phyloP scores from a whole-genome alignment of 495 filamentous ascomycete species.

The Podospora tetraspora region DNA sequence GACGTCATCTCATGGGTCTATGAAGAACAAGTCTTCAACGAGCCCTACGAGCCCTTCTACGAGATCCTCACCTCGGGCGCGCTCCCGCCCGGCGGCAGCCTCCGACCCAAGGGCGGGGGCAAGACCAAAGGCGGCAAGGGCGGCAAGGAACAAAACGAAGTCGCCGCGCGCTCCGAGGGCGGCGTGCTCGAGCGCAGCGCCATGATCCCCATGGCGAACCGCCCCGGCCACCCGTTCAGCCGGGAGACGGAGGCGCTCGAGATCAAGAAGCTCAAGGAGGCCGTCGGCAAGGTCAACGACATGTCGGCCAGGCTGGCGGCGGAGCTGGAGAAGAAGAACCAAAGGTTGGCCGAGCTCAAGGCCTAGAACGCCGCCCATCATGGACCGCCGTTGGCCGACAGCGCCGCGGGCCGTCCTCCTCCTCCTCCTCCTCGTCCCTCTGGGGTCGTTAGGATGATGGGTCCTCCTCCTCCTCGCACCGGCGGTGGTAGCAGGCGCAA shows the following conservation, averaged over 20 bases:
- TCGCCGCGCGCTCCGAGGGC: constrained; percentile 33
- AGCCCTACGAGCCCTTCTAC: constrained; percentile 86
- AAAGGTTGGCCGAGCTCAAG: constrained; percentile 42
- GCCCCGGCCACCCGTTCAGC: constrained; percentile 66
- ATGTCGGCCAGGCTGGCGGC: constrained; percentile 58
- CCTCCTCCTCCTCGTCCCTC: too few relatives aligned
- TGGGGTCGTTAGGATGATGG: background rate
- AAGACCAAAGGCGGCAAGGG: constrained; percentile 16
- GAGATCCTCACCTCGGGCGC: constrained; percentile 68
- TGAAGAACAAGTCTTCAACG: constrained; percentile 93
- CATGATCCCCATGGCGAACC: constrained; percentile 61
- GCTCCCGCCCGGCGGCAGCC: constrained; percentile 25
- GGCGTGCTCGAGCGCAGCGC: constrained; percentile 57
- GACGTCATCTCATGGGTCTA: constrained; percentile 70
- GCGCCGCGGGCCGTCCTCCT: background rate
- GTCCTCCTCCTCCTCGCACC: background rate
- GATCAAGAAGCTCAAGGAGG: constrained; percentile 64
- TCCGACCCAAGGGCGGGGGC: constrained; percentile 24
- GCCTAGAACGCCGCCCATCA: constrained; percentile 17
- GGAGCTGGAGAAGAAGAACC: constrained; percentile 58
- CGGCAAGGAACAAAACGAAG: constrained; percentile 13
- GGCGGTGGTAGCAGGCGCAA: background rate
- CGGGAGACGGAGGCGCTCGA: constrained; percentile 67
- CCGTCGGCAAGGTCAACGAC: constrained; percentile 63
- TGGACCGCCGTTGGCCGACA: background rate